phyloP scores from a whole-genome alignment of 345 rosid genomes.

The Nasturtium officinale region DNA sequence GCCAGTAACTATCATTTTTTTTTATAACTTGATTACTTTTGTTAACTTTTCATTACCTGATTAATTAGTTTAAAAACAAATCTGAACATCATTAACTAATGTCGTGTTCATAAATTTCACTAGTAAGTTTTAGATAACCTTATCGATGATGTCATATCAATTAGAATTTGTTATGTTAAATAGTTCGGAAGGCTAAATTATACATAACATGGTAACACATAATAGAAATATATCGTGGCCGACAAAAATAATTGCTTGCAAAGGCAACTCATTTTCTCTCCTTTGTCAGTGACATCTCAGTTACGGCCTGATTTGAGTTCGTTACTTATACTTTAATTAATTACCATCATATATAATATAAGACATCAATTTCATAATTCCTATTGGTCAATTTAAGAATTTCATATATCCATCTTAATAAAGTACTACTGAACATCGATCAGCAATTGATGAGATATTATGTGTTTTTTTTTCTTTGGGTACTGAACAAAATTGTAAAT shows the following conservation, averaged over 20 bases:
- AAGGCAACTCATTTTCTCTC: conserved; percentile 37
- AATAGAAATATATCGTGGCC: conserved; percentile 38
- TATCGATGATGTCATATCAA: not conserved
- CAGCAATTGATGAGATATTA: not conserved
- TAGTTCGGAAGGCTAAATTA: conserved; percentile 32
- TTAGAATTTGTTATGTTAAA: not conserved
- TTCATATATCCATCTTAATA: conserved; percentile 5
- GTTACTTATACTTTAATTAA: not conserved
- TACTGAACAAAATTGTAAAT: conserved; percentile 6
- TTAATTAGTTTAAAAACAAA: no score
- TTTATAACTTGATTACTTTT: not conserved
- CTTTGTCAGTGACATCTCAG: conserved; percentile 1
- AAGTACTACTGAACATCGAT: not conserved
- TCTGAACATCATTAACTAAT: not conserved
- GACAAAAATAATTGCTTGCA: conserved; percentile 36
- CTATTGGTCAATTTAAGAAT: not conserved
- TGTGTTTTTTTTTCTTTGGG: not conserved
- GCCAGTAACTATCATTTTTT: not conserved
- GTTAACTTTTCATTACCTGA: not conserved
- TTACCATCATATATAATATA: conserved; percentile 16
- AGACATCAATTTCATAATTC: not conserved
- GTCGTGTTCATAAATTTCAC: not conserved
- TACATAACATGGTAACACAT: conserved; percentile 18
- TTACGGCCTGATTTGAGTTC: conserved; percentile 6
- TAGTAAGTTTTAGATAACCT: not conserved